Evolutionary conservation across 2,329 filamentous ascomycete species (phyloP).

Genomic region (Metarhizium humberi): DNA sequence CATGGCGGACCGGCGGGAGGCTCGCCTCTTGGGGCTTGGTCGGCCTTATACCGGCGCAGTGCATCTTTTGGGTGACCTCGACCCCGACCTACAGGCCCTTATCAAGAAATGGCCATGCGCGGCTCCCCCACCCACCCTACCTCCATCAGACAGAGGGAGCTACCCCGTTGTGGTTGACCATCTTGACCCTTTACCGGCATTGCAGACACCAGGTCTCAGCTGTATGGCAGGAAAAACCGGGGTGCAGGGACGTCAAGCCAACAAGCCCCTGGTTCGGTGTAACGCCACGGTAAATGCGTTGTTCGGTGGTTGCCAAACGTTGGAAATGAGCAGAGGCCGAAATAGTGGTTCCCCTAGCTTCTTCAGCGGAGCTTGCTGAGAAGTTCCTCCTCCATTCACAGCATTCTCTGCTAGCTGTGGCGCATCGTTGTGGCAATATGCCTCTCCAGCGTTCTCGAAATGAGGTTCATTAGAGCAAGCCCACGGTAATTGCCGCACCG

Average conservation of each 20-base stretch:
- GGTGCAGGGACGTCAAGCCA: not conserved
- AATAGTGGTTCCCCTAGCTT: not conserved
- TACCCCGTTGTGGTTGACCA: not conserved
- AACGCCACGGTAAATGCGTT: not conserved
- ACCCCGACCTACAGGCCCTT: not conserved
- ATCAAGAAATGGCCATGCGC: constrained; percentile 3
- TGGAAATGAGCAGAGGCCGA: not conserved
- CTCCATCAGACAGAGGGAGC: not conserved
- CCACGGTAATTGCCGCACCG: too few relatives aligned
- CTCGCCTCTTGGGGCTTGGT: not conserved
- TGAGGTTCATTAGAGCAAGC: too few relatives aligned
- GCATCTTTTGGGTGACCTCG: not conserved
- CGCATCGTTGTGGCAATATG: not conserved
- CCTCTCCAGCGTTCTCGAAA: not conserved
- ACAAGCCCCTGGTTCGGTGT: not conserved
- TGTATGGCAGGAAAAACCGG: not conserved
- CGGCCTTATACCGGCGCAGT: constrained; percentile 3
- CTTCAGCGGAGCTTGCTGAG: not conserved
- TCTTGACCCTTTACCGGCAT: not conserved
- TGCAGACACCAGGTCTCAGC: not conserved
- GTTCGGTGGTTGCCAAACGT: not conserved
- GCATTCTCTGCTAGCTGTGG: not conserved
- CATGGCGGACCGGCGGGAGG: not conserved
- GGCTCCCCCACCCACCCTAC: not conserved
- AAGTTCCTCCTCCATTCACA: not conserved